Evolutionary conservation across 2,329 filamentous ascomycete species (phyloP).

Genomic region (Colletotrichum theobromicola): DNA sequence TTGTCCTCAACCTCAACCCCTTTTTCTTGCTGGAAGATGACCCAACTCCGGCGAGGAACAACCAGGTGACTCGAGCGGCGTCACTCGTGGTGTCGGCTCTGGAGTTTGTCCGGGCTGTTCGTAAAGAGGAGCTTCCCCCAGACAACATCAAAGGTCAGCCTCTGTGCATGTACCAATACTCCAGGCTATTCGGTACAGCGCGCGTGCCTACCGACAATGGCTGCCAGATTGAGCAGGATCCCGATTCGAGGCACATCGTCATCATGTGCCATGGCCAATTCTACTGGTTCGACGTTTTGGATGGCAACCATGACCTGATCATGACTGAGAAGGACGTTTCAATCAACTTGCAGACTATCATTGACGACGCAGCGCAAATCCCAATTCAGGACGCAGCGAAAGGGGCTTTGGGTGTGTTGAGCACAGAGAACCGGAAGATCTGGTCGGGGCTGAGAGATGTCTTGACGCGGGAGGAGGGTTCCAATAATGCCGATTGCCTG

Average conservation of each 20-base stretch:
- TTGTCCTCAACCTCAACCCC: slow-evolving; percentile 95
- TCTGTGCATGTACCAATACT: slow-evolving; percentile 98
- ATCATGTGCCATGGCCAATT: slow-evolving; percentile 95
- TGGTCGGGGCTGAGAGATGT: slow-evolving; percentile 94
- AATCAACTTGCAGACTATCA: slow-evolving; percentile 88
- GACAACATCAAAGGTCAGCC: slow-evolving; percentile 85
- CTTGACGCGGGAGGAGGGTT: slow-evolving; percentile 81
- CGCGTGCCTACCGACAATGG: slow-evolving; percentile 93
- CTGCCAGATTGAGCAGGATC: slow-evolving; percentile 94
- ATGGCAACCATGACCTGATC: slow-evolving; percentile 92
- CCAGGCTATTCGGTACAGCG: slow-evolving; percentile 91
- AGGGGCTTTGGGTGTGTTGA: slow-evolving; percentile 88
- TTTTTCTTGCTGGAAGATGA: slow-evolving; percentile 98
- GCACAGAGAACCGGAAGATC: slow-evolving; percentile 93
- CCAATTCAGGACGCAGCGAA: slow-evolving; percentile 97
- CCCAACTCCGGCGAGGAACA: slow-evolving; percentile 92
- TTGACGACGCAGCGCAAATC: slow-evolving; percentile 87
- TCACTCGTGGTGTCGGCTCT: slow-evolving; percentile 90
- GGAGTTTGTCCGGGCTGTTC: slow-evolving; percentile 90
- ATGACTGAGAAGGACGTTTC: slow-evolving; percentile 96
- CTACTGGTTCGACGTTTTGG: slow-evolving; percentile 98
- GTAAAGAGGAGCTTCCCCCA: slow-evolving; percentile 89
- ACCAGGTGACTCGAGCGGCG: slow-evolving; percentile 93
- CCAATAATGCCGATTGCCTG: slow-evolving; percentile 96
- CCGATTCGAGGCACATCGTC: slow-evolving; percentile 89